Evolutionary conservation across 2,329 filamentous ascomycete species (phyloP).

Genomic region (Ilyonectria robusta): DNA sequence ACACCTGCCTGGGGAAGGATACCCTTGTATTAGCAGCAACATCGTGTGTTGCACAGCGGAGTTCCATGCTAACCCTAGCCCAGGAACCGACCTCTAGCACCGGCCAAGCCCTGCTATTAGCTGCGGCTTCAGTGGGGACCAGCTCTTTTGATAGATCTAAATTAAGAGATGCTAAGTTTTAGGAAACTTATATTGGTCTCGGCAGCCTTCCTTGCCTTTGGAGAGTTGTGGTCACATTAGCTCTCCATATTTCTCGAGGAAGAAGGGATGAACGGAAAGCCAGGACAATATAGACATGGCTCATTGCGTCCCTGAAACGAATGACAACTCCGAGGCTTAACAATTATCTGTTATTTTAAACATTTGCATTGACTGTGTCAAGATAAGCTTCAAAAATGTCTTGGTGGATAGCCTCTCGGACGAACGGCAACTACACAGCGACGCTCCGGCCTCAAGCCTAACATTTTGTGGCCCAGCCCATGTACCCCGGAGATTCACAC

Average conservation of each 20-base stretch:
- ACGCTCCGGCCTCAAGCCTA: not conserved
- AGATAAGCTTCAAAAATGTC: not conserved
- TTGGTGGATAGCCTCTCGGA: not conserved
- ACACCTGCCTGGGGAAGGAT: not conserved
- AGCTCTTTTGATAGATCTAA: not conserved
- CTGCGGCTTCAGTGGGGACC: conserved; percentile 14
- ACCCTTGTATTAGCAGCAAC: not conserved
- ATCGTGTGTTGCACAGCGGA: not conserved
- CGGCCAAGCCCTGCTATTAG: conserved; percentile 19
- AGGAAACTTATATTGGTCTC: not conserved
- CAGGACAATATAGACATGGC: not conserved
- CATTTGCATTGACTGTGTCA: not conserved
- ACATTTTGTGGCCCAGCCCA: not conserved
- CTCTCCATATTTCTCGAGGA: not conserved
- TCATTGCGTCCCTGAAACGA: not conserved
- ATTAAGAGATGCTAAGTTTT: not conserved
- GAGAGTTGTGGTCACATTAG: not conserved
- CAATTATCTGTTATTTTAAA: no score
- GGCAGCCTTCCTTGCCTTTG: not conserved
- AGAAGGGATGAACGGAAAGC: not conserved
- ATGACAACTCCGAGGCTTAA: not conserved
- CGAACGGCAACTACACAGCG: conserved; percentile 6
- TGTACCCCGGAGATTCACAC: not conserved
- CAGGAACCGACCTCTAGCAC: conserved; percentile 27
- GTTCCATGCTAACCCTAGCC: conserved; percentile 12